A percentile compares a stretch with the other conserved stretches of the same genome.
phyloP scores from a whole-genome alignment of 2,329 filamentous ascomycete genomes.

The Aspergillus clavatus region DNA sequence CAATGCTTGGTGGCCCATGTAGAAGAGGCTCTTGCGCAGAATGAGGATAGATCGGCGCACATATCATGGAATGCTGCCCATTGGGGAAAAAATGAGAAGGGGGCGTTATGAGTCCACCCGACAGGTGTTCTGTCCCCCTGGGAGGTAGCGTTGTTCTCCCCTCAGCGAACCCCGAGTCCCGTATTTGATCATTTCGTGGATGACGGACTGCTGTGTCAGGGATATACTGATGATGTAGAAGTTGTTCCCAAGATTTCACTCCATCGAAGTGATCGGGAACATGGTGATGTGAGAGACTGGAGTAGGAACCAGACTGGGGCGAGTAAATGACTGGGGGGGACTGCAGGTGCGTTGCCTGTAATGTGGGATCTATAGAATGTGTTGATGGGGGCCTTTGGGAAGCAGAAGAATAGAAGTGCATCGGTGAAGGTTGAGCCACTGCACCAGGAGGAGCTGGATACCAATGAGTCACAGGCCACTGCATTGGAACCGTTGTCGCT shows the following conservation, averaged over 20 bases:
- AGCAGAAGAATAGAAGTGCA: constrained; percentile 23
- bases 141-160: constrained; percentile 16
- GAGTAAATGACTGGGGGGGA: constrained; percentile 15
- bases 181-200: constrained; percentile 16
- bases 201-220: constrained; percentile 12
- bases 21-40: constrained; percentile 18
- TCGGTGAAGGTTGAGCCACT: constrained; percentile 17
- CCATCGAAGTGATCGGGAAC: constrained; percentile 16
- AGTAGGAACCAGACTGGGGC: constrained; percentile 18
- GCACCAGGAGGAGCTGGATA: constrained; percentile 26
- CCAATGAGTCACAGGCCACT: constrained; percentile 27
- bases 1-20: constrained; percentile 20
- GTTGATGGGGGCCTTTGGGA: constrained; percentile 20
- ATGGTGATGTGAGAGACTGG: constrained; percentile 14
- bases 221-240: constrained; percentile 25
- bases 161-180: constrained; percentile 13
- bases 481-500: constrained; percentile 15
- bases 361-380: constrained; percentile 20
- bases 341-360: constrained; percentile 22
- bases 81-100: constrained; percentile 20
- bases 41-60: constrained; percentile 27
- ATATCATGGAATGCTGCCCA: constrained; percentile 24
- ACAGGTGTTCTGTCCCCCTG: constrained; percentile 13
- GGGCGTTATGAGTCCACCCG: constrained; percentile 17
- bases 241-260: constrained; percentile 27